Conservation (phyloP, 2,329 filamentous ascomycete species). For the Allantophomopsis cytisporea region DNA sequence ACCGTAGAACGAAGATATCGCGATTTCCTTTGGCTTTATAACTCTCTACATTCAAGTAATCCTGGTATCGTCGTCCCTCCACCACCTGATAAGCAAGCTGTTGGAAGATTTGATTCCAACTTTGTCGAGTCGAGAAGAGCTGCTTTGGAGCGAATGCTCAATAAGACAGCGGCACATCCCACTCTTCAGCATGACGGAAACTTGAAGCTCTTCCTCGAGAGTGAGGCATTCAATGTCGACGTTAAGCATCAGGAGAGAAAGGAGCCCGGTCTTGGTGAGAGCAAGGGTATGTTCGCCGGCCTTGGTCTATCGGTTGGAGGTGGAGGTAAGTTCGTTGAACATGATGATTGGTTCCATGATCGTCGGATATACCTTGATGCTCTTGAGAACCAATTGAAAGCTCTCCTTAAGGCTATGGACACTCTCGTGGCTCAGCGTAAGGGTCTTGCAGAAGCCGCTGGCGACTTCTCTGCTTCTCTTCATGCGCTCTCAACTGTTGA, state of each 20-base stretch:
- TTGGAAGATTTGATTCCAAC: constrained; percentile 89
- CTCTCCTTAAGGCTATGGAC: constrained; percentile 85
- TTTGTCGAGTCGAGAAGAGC: constrained; percentile 89
- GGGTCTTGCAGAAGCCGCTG: constrained; percentile 82
- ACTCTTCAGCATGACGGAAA: constrained; percentile 88
- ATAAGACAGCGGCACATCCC: constrained; percentile 83
- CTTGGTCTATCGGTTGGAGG: constrained; percentile 68
- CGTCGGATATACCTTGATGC: constrained; percentile 90
- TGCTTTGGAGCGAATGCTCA: constrained; percentile 92
- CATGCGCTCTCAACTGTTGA: constrained; percentile 88
- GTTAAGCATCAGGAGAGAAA: constrained; percentile 95
- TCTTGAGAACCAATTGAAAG: constrained; percentile 80
- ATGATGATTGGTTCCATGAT: constrained; percentile 99
- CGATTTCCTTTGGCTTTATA: constrained; percentile 97
- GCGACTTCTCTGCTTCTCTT: constrained; percentile 87
- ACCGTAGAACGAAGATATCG: constrained; percentile 87
- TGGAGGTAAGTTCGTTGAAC: constrained; percentile 85
- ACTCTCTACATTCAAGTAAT: constrained; percentile 83
- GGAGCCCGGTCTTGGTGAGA: constrained; percentile 75
- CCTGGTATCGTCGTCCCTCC: constrained; percentile 91
- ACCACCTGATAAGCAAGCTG: constrained; percentile 93
- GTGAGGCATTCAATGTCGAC: constrained; percentile 88
- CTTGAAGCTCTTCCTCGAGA: constrained; percentile 92
- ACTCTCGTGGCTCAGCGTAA: constrained; percentile 86
- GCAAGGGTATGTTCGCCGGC: constrained; percentile 83